Evolutionary conservation across 2,329 filamentous ascomycete species (phyloP).

Genomic region (Neofusicoccum umdonicola): DNA sequence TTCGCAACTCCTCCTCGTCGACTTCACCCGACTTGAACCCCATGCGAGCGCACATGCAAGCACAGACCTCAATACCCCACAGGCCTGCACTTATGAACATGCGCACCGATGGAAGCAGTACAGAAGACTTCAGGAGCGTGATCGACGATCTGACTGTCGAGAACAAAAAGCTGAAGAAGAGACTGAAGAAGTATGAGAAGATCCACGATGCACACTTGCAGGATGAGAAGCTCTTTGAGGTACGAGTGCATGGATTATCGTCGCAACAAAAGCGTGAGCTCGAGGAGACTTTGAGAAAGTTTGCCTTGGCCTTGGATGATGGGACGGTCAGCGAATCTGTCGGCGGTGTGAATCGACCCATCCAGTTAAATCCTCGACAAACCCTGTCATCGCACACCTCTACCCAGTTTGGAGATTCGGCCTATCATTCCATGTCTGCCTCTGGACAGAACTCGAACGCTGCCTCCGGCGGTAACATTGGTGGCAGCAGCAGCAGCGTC

Average conservation of each 20-base stretch:
- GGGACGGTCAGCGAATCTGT: constrained; percentile 30
- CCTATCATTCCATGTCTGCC: constrained; percentile 61
- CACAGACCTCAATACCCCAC: constrained; percentile 23
- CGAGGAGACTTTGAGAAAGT: constrained; percentile 69
- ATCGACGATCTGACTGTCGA: constrained; percentile 86
- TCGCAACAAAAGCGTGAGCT: constrained; percentile 72
- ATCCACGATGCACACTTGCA: constrained; percentile 64
- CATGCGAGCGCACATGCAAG: constrained; percentile 18
- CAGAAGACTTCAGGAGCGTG: constrained; percentile 74
- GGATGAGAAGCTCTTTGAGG: constrained; percentile 78
- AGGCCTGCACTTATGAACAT: constrained; percentile 40
- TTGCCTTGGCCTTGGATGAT: constrained; percentile 45
- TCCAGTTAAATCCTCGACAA: constrained; percentile 37
- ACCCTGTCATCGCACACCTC: constrained; percentile 49
- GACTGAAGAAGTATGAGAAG: constrained; percentile 68
- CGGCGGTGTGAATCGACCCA: constrained; percentile 49
- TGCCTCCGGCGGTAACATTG: constrained; percentile 32
- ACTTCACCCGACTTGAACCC: constrained; percentile 39
- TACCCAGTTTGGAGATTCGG: constrained; percentile 58
- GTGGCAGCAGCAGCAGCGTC: constrained; percentile 22
- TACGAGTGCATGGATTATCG: constrained; percentile 73
- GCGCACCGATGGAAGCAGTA: constrained; percentile 53
- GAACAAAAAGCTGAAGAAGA: constrained; percentile 74
- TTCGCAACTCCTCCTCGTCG: constrained; percentile 46
- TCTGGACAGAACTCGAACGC: constrained; percentile 44